phyloP scores from a whole-genome alignment of 2,329 filamentous ascomycete genomes.

The Aspergillus texensis region DNA sequence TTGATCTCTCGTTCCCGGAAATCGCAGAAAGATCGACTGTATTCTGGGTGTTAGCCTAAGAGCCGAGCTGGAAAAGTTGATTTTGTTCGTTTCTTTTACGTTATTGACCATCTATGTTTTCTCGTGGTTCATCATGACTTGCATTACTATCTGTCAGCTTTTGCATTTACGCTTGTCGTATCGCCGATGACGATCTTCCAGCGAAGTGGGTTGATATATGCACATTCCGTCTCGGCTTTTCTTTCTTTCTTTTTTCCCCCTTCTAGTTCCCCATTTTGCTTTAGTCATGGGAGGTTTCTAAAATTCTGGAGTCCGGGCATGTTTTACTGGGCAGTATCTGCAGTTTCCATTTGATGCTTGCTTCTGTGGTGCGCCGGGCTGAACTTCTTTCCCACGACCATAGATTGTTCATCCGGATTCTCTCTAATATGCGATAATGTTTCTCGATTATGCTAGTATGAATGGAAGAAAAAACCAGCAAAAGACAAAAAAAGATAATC shows the following conservation, averaged over 20 bases:
- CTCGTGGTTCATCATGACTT: slow-evolving; percentile 24
- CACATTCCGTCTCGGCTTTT: slow-evolving; percentile 28
- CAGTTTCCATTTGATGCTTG: slow-evolving; percentile 30
- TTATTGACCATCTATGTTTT: slow-evolving; percentile 19
- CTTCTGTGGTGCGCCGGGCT: slow-evolving; percentile 32
- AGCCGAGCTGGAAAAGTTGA: slow-evolving; percentile 53
- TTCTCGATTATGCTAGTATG: slow-evolving; percentile 31
- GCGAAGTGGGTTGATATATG: slow-evolving; percentile 27
- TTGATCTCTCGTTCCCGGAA: slow-evolving; percentile 45
- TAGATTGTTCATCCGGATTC: slow-evolving; percentile 33
- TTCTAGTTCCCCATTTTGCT: slow-evolving; percentile 23
- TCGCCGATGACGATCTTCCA: slow-evolving; percentile 27
- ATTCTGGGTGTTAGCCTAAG: slow-evolving; percentile 55
- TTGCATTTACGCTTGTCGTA: slow-evolving; percentile 25
- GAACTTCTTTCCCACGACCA: slow-evolving; percentile 35
- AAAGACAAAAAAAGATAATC: slow-evolving; percentile 24
- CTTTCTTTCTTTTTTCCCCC: slow-evolving; percentile 7
- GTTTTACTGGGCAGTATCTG: slow-evolving; percentile 36
- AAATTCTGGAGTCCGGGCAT: slow-evolving; percentile 42
- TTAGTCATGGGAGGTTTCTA: slow-evolving; percentile 33
- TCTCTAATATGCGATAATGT: slow-evolving; percentile 16
- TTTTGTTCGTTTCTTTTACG: slow-evolving; percentile 25
- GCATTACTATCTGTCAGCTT: slow-evolving; percentile 25
- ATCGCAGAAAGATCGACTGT: slow-evolving; percentile 58
- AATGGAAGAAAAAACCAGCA: slow-evolving; percentile 28